phyloP scores from a whole-genome alignment of 2,329 filamentous ascomycete genomes.

The Aspergillus sojae region DNA sequence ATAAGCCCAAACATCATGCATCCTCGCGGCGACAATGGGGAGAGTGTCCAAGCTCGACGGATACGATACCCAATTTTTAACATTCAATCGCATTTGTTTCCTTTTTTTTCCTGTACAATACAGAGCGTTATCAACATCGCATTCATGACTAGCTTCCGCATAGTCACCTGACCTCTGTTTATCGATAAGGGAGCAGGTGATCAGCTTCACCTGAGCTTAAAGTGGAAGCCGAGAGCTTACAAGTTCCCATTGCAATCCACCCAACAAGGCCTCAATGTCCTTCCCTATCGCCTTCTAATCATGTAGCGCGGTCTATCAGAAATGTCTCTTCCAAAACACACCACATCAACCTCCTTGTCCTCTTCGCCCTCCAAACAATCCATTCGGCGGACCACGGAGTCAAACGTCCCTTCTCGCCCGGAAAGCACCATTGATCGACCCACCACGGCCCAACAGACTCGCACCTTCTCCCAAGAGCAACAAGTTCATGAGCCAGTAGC shows the following conservation, averaged over 20 bases:
- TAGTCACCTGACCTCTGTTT: slow-evolving; percentile 15
- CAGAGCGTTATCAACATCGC: background rate
- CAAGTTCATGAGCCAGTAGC: slow-evolving; percentile 14
- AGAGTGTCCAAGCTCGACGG: slow-evolving; percentile 9
- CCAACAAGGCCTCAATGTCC: slow-evolving; percentile 1
- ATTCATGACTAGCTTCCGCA: background rate
- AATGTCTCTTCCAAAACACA: slow-evolving; percentile 40
- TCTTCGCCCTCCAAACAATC: slow-evolving; percentile 35
- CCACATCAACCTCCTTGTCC: slow-evolving; percentile 25
- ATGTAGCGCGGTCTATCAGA: slow-evolving; percentile 35
- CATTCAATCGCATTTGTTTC: background rate
- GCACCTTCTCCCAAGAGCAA: slow-evolving; percentile 13
- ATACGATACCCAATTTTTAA: slow-evolving; percentile 2
- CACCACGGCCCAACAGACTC: slow-evolving; percentile 17
- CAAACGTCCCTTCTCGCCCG: slow-evolving; percentile 22
- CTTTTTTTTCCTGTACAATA: background rate
- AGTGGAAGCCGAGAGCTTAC: background rate
- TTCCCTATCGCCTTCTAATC: slow-evolving; percentile 16
- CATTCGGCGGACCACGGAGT: slow-evolving; percentile 16
- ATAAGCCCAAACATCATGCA: background rate
- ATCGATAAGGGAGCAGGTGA: slow-evolving; percentile 35
- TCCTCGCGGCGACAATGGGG: background rate
- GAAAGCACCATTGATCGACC: slow-evolving; percentile 25
- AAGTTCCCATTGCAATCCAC: slow-evolving; percentile 7
- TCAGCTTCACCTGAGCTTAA: slow-evolving; percentile 6